These are phyloP conservation scores for Alternaria infectoria DNA, from an alignment of 2,329 filamentous ascomycete species.

Conservation along the genomic window DNA sequence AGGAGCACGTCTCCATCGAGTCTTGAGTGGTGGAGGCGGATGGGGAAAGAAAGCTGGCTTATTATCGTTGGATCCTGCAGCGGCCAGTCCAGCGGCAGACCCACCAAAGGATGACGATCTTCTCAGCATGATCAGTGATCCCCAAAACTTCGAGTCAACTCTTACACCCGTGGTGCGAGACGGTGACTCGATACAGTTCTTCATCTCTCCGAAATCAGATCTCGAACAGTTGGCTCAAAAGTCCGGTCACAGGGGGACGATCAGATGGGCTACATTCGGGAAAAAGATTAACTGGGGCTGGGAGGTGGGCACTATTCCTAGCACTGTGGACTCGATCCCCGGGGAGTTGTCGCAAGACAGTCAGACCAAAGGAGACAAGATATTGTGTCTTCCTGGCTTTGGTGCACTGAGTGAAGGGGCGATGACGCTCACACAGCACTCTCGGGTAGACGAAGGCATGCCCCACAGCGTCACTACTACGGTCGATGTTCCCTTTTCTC, in stretches of 20 bases:
- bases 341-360: slow-evolving; percentile 27
- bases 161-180: slow-evolving; percentile 65
- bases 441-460: neutral
- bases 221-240: neutral
- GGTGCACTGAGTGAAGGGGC: slow-evolving; percentile 68
- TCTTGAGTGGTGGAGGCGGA: slow-evolving; percentile 80
- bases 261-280: neutral
- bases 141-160: slow-evolving; percentile 43
- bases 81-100: slow-evolving; percentile 8
- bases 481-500: slow-evolving; percentile 58
- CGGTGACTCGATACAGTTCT: slow-evolving; percentile 64
- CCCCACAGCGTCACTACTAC: slow-evolving; percentile 46
- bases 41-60: slow-evolving; percentile 84
- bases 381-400: slow-evolving; percentile 55
- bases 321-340: slow-evolving; percentile 50
- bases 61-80: slow-evolving; percentile 73
- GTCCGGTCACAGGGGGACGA: neutral
- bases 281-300: slow-evolving; percentile 20
- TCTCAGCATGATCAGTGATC: slow-evolving; percentile 19
- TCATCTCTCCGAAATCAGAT: slow-evolving; percentile 25
- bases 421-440: slow-evolving; percentile 30
- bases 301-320: slow-evolving; percentile 54
- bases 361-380: neutral
- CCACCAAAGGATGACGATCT: slow-evolving; percentile 1
- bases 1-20: slow-evolving; percentile 53